Evolutionary conservation across 169 alveolate genomes (phyloP).

Genomic region (Cryptosporidium canis): DNA sequence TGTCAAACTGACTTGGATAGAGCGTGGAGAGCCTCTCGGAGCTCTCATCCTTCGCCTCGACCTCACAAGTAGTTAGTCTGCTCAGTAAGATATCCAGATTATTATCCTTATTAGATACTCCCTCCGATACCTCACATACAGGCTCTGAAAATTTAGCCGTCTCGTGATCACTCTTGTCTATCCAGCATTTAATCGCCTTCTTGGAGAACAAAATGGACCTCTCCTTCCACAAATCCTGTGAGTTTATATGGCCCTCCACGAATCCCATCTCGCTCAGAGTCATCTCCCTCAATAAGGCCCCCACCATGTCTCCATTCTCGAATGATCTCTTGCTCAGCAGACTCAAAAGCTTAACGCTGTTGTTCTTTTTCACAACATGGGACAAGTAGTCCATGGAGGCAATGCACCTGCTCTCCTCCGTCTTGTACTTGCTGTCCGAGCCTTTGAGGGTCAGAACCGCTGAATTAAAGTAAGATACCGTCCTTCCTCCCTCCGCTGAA

Average conservation of each 20-base stretch:
- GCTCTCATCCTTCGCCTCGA: background rate
- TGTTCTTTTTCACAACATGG: conserved; percentile 39
- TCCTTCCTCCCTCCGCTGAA: conserved; percentile 85
- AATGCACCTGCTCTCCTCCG: conserved; percentile 63
- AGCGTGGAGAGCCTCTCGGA: background rate
- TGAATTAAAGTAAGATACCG: conserved; percentile 83
- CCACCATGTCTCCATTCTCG: conserved; percentile 79
- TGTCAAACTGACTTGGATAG: conserved; percentile 17
- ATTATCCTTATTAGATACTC: background rate
- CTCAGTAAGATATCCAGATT: background rate
- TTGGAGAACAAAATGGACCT: background rate
- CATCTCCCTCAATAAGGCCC: conserved; percentile 81
- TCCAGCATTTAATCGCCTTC: background rate
- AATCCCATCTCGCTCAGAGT: conserved; percentile 87
- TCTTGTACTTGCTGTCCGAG: conserved; percentile 32
- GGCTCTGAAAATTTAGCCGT: background rate
- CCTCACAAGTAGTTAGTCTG: background rate
- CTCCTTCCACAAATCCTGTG: conserved; percentile 81
- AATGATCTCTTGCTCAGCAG: conserved; percentile 37
- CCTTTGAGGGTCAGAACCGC: conserved; percentile 86
- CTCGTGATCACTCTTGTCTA: background rate
- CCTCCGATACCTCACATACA: background rate
- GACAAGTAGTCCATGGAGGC: conserved; percentile 49
- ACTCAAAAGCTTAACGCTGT: conserved; percentile 18
- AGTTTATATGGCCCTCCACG: conserved; percentile 83